A percentile compares a stretch with the other conserved stretches of the same genome.
These are phyloP conservation scores for Albatrellus sp. DNA, from an alignment of 1,284 basidiomycete genomes.

Conservation along the genomic window DNA sequence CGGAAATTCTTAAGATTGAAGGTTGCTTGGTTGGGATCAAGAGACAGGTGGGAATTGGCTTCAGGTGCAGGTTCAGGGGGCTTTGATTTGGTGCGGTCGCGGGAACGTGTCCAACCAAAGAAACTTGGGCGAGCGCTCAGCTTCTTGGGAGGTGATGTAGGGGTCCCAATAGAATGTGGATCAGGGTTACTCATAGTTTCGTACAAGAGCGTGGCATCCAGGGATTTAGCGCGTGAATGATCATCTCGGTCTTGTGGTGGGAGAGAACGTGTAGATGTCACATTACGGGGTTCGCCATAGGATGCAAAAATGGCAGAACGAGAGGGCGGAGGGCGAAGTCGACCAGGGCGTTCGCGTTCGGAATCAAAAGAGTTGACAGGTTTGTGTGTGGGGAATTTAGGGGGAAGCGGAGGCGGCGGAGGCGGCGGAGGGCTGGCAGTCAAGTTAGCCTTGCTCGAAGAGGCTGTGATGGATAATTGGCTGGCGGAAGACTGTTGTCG, in stretches of 20 bases:
- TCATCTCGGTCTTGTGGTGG: conserved; percentile 23
- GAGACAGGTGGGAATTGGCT: conserved; percentile 7
- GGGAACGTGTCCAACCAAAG: conserved; percentile 20
- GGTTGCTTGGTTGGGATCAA: conserved; percentile 2
- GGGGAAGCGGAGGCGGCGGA: conserved; percentile 10
- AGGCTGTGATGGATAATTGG: not conserved
- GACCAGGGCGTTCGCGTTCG: conserved; percentile 23
- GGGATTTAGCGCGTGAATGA: conserved; percentile 8
- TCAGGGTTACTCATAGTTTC: conserved; percentile 13
- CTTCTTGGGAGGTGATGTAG: too few species aligned
- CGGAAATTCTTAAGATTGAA: conserved; percentile 60
- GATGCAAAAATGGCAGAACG: conserved; percentile 44
- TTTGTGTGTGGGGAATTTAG: too few species aligned
- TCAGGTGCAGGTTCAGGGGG: conserved; percentile 16
- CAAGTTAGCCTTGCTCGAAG: conserved; percentile 12
- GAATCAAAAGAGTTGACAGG: conserved; percentile 16
- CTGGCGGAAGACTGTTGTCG: conserved; percentile 12
- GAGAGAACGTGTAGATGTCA: conserved; percentile 48
- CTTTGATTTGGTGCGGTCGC: conserved; percentile 23
- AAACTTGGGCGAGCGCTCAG: conserved; percentile 7
- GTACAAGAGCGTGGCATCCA: conserved; percentile 7
- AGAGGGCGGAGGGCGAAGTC: conserved; percentile 34
- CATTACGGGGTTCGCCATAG: conserved; percentile 32
- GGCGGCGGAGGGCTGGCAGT: conserved; percentile 9
- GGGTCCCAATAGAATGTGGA: conserved; percentile 8